Conservation (phyloP, 2,329 filamentous ascomycete genomes). For the Xylaria sp. region DNA sequence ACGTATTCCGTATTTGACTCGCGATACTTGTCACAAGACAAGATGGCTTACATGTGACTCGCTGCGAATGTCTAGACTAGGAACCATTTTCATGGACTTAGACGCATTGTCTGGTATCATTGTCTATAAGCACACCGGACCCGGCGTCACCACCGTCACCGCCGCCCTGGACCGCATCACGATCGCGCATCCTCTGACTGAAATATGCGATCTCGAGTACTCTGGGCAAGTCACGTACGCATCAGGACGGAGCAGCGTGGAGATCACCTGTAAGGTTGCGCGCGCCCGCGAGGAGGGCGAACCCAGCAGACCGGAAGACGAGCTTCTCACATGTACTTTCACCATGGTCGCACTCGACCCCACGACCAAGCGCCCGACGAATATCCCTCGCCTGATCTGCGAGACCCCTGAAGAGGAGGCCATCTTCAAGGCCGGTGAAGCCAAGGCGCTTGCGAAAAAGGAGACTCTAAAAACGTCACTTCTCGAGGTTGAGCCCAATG, state of each 20-base stretch:
- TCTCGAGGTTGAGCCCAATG: constrained; percentile 62
- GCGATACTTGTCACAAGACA: neutral
- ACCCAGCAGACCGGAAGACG: constrained; percentile 40
- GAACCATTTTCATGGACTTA: constrained; percentile 73
- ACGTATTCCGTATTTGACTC: neutral
- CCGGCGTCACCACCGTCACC: constrained; percentile 48
- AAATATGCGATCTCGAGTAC: constrained; percentile 73
- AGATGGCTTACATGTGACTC: neutral
- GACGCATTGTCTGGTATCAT: constrained; percentile 73
- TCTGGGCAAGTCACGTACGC: constrained; percentile 61
- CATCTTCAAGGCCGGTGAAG: constrained; percentile 59
- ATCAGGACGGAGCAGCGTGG: constrained; percentile 66
- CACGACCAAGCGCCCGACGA: constrained; percentile 59
- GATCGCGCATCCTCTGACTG: constrained; percentile 64
- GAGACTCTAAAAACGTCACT: constrained; percentile 56
- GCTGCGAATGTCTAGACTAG: constrained; percentile 43
- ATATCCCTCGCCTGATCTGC: constrained; percentile 48
- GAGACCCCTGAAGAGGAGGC: constrained; percentile 61
- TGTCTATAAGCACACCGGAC: constrained; percentile 62
- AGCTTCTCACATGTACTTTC: constrained; percentile 51
- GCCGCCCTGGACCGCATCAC: constrained; percentile 47
- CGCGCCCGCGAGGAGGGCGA: constrained; percentile 59
- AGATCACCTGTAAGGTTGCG: constrained; percentile 68
- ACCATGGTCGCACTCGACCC: constrained; percentile 74
- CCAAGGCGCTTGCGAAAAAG: constrained; percentile 55